Base-by-base conservation (phyloP, 192 early-diverging fungal species). In the Coemansia pectinata region DNA sequence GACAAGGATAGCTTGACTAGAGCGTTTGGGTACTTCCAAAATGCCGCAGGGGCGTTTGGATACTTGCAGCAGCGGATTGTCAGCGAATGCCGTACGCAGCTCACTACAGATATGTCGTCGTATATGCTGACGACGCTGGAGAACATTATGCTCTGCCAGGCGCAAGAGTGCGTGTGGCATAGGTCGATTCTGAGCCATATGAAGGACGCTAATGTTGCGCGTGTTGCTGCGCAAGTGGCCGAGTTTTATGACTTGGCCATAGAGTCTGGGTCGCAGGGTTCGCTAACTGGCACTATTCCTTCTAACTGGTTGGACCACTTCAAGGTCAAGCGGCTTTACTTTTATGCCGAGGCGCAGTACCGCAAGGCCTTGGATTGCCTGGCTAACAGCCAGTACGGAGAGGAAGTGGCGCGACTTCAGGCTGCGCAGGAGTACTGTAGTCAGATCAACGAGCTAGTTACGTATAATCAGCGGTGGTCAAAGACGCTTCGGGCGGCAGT, bases 81-180 rank as follows among this genome's bases (percentile, higher is more conserved):
- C 9, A 83, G 87, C 47, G 90, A 90, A 61, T 85, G 92, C 63
- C 86, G 87, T 34, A 86, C 87, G 44, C 75, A 86, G 48, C 87
- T 90, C 5, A 86, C 91, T 5, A 63, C 89, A 1, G 94, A 96
- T 67, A 85, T 95, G 72, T 87, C 89, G 6, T 66, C 87, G 3
- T 73, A 84, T 17, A 87, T 91, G n/a, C 83, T 98, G 8, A 79
- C 85, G 11, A 88, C 90, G 1, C 76, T 88, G 1, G 85, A 88
- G 17, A 87, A 89, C 65, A 72, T 93, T n/a, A 96, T 94, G 92
- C 83, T 97, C 3, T 93, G 93, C 10, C 96, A 97, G 72, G 96
- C 96, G 27, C 95, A 97, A 70, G 96, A 96, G 76, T 95, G 93
- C 67, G 93, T 91, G 29, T 95, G 94, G 93, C 89, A 90, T 42